phyloP scores from a whole-genome alignment of 2,329 filamentous ascomycete genomes.

The Cladophialophora exuberans region DNA sequence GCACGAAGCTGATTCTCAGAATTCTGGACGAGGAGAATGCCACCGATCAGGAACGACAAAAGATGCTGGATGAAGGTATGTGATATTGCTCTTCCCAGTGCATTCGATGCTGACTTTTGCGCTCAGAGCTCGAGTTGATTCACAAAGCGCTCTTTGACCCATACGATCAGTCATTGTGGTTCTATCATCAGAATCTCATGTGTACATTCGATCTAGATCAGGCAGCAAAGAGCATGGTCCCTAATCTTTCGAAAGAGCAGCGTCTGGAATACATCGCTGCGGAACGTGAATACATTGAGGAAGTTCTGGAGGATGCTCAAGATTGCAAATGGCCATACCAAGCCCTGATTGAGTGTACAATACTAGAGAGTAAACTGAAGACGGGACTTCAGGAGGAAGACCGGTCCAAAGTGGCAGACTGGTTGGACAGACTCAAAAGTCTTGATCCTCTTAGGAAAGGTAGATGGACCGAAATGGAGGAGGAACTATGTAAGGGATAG shows the following conservation, averaged over 20 bases:
- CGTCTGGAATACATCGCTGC: constrained; percentile 66
- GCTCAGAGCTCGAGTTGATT: constrained; percentile 71
- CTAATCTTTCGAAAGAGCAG: constrained; percentile 63
- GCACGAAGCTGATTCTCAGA: constrained; percentile 78
- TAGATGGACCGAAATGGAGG: constrained; percentile 74
- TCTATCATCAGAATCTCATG: constrained; percentile 90
- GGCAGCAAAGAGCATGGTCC: constrained; percentile 63
- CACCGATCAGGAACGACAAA: constrained; percentile 62
- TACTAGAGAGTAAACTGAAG: constrained; percentile 56
- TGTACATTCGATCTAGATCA: constrained; percentile 62
- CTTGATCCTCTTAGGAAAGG: constrained; percentile 75
- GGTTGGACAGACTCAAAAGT: constrained; percentile 67
- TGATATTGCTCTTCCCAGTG: not conserved
- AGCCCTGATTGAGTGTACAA: constrained; percentile 74
- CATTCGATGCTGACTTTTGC: constrained; percentile 6
- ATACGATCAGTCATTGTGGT: constrained; percentile 95
- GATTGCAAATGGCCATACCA: constrained; percentile 90
- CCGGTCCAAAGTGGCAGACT: constrained; percentile 53
- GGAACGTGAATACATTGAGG: constrained; percentile 75
- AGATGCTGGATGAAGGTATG: constrained; percentile 72
- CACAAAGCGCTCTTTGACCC: constrained; percentile 83
- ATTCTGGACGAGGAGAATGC: constrained; percentile 73
- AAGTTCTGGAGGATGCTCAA: constrained; percentile 66
- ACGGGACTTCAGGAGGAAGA: constrained; percentile 46
- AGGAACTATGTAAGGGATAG: constrained; percentile 18